Evolutionary conservation across 441 rosid species (phyloP), one percentile per base, ranked within the genome.

Genomic region (Eutrema salsugineum): DNA sequence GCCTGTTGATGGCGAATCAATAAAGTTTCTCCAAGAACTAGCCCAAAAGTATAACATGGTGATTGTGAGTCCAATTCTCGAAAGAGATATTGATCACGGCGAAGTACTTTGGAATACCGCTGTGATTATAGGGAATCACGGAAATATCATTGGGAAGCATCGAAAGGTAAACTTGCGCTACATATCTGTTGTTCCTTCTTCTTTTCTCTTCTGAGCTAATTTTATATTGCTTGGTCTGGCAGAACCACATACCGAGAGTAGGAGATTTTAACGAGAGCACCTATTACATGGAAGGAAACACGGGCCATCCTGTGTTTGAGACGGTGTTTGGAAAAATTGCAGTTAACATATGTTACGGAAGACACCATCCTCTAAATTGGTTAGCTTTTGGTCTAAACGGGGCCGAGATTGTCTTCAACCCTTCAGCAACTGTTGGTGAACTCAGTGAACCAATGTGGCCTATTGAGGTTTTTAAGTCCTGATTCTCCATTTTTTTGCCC

Each of bases 401-500:
- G 68, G 99, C 98, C 0, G 97, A 92, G 87, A 92, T 95, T 76
- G 99, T 91, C 62, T 95, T 95, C 83, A 95, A 95, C 78, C 99
- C 99, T 78, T 92, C 98, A 44, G 99, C 98, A 22, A 91, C 99
- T 27, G 99, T 91, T 28, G 99, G 98, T 75, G 91, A 80, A 84
- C 97, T 92, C 63, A 92, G 96, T 50, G 95, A 95, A 84, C 98
- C 98, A 64, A 92, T 95, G 99, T 95, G 99, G 99, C 96, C 97
- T 12, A 82, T 95, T 51, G 99, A 95, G 97, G 99, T n/a, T 93
- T 67, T 40, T 3, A 28, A 28, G 11, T 65, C 9, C 8, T 14
- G 11, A 40, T 2, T 16, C 57, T 44, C 53, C 47, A 6, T 35
- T 47, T 30, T 47, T 30, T 38, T n/a, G 12, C 8, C 10, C 17